Conservation (phyloP, 129 eudicot genomes). For the Solidago caesia region DNA sequence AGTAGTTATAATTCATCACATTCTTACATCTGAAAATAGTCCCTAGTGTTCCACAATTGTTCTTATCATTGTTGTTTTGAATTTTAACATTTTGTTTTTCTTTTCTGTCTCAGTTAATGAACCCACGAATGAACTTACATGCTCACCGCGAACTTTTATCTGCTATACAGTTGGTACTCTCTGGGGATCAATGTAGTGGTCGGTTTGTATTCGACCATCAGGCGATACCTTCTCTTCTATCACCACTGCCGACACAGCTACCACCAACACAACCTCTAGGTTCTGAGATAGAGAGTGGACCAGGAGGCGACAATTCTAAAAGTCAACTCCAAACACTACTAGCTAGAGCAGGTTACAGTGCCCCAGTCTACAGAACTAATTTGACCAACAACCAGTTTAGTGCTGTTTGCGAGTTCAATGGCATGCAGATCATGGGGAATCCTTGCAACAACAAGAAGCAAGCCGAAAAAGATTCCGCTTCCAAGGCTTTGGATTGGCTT, state of each 20-base stretch:
- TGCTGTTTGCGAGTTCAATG: slow-evolving; percentile 64
- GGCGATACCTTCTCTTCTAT: slow-evolving; percentile 29
- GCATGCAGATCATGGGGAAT: slow-evolving; percentile 58
- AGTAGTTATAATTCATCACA: neutral
- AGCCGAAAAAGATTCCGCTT: slow-evolving; percentile 84
- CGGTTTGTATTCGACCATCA: slow-evolving; percentile 59
- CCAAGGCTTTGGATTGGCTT: slow-evolving; percentile 72
- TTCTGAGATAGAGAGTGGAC: slow-evolving; percentile 56
- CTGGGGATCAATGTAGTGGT: slow-evolving; percentile 67
- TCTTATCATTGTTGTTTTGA: neutral
- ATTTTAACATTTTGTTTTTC: neutral
- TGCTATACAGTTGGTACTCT: slow-evolving; percentile 60
- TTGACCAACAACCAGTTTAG: slow-evolving; percentile 54
- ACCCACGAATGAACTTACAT: slow-evolving; percentile 63
- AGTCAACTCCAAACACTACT: slow-evolving; percentile 77
- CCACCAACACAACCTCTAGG: slow-evolving; percentile 12
- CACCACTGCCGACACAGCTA: slow-evolving; percentile 16
- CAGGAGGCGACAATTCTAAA: slow-evolving; percentile 89
- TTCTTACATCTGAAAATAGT: neutral
- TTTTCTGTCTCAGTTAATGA: slow-evolving; percentile 47
- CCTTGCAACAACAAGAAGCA: slow-evolving; percentile 75
- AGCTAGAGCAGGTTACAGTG: slow-evolving; percentile 63
- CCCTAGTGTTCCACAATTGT: neutral
- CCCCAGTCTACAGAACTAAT: slow-evolving; percentile 56
- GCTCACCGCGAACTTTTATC: slow-evolving; percentile 56